phyloP scores from a whole-genome alignment of 1,139 yeast genomes.

The Taphrina communis region DNA sequence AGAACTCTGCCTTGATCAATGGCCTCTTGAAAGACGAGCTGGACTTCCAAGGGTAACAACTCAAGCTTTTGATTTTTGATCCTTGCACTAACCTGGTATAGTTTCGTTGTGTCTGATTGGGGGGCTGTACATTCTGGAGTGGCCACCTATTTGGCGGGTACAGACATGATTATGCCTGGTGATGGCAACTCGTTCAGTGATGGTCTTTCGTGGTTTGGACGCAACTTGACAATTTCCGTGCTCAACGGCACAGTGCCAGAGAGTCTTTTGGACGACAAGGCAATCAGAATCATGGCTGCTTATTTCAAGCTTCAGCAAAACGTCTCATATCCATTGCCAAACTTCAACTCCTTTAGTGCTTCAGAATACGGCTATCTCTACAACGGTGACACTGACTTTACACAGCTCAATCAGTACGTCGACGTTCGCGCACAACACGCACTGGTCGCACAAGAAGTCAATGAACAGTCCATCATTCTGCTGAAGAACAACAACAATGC shows the following conservation, averaged over 20 bases:
- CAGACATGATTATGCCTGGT: slow-evolving; percentile 75
- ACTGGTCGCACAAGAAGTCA: slow-evolving; percentile 60
- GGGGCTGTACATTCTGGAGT: slow-evolving; percentile 68
- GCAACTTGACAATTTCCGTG: slow-evolving; percentile 61
- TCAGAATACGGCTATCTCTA: slow-evolving; percentile 25
- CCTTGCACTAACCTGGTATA: background rate
- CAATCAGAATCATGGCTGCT: slow-evolving; percentile 63
- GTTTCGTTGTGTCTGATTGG: slow-evolving; percentile 67
- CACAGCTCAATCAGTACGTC: slow-evolving; percentile 60
- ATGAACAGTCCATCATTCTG: slow-evolving; percentile 63
- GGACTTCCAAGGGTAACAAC: slow-evolving; percentile 65
- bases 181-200: slow-evolving; percentile 33
- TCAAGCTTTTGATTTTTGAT: background rate
- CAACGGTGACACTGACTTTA: slow-evolving; percentile 8
- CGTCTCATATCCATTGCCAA: slow-evolving; percentile 28
- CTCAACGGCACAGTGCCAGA: slow-evolving; percentile 65
- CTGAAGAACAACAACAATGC: slow-evolving; percentile 60
- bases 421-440: slow-evolving; percentile 60
- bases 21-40: slow-evolving; percentile 65
- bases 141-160: slow-evolving; percentile 63
- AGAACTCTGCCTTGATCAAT: slow-evolving; percentile 64
- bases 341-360: slow-evolving; percentile 22
- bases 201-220: slow-evolving; percentile 61
- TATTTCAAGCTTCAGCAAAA: slow-evolving; percentile 54
- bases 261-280: slow-evolving; percentile 67